Evolutionary conservation across 164 flowering plant genomes (phyloP).

Genomic region (Kingdonia uniflora): DNA sequence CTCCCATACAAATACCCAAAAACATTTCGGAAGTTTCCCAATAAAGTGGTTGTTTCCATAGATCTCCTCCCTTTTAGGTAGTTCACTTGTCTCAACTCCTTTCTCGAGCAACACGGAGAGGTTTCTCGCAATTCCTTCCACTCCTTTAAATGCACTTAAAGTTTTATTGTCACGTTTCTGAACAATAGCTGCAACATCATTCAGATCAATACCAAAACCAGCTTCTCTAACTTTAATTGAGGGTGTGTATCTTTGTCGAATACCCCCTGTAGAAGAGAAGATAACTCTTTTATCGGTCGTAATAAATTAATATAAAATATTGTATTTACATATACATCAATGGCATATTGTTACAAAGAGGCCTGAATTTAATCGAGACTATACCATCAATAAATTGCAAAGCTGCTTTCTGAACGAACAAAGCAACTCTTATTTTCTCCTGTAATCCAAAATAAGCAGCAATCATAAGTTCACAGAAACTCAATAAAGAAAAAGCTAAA

Average conservation of each 20-base stretch:
- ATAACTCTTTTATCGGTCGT: not conserved
- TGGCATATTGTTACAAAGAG: too few relatives aligned
- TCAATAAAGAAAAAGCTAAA: too few relatives aligned
- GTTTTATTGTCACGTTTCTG: not conserved
- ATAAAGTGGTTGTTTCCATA: slow-evolving; percentile 64
- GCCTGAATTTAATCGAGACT: too few relatives aligned
- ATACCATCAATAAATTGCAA: too few relatives aligned
- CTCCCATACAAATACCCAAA: slow-evolving; percentile 83
- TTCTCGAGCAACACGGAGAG: slow-evolving; percentile 33
- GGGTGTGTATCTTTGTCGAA: not conserved
- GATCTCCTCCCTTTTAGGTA: slow-evolving; percentile 34
- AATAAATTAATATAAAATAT: too few relatives aligned
- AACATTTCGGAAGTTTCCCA: slow-evolving; percentile 37
- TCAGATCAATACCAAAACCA: not conserved
- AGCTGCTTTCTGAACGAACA: too few relatives aligned
- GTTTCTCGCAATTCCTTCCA: slow-evolving; percentile 1
- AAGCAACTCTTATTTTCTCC: too few relatives aligned
- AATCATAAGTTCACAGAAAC: too few relatives aligned
- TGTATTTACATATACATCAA: too few relatives aligned
- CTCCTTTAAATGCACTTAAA: not conserved
- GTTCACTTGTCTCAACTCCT: slow-evolving; percentile 35
- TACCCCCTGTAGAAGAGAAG: not conserved
- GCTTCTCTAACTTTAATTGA: not conserved
- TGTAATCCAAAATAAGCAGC: too few relatives aligned
- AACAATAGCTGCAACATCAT: slow-evolving; percentile 2